Percentiles rank a stretch among this genome's conserved stretches.
Conservation (phyloP, 176 grass and related monocot species). For the Tillandsia fasciculata region DNA sequence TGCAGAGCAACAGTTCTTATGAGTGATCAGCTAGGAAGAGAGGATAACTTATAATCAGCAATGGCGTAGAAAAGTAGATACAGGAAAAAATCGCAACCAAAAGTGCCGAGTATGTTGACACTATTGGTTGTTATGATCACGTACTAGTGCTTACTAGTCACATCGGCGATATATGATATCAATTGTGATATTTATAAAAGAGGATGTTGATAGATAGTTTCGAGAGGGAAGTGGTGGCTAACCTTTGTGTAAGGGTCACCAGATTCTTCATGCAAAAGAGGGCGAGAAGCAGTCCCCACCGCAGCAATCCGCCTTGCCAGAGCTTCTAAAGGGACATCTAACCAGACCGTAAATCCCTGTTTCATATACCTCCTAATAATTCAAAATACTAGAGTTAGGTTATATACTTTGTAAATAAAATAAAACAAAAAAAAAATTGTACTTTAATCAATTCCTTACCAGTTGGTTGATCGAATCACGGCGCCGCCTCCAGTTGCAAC, state of each 20-base stretch:
- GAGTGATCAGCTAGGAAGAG: not conserved
- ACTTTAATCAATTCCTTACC: constrained; percentile 28
- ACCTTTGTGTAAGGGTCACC: constrained; percentile 96
- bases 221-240: not conserved
- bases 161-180: too few relatives aligned
- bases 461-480: constrained; percentile 85
- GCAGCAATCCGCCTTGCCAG: constrained; percentile 83
- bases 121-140: too few relatives aligned
- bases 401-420: not conserved
- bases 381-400: not conserved
- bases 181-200: too few relatives aligned
- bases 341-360: constrained; percentile 80
- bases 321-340: constrained; percentile 93
- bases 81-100: too few relatives aligned
- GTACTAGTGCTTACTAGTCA: too few relatives aligned
- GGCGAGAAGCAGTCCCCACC: constrained; percentile 91
- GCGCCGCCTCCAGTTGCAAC: constrained; percentile 93
- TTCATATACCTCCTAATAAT: constrained; percentile 88
- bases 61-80: too few relatives aligned
- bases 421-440: not conserved
- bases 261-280: constrained; percentile 85
- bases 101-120: too few relatives aligned
- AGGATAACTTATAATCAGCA: too few relatives aligned
- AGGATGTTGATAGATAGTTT: too few relatives aligned
- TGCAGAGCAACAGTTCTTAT: not conserved